Conservation (phyloP, 106 monocot genomes). For the Phalaenopsis equestris region DNA sequence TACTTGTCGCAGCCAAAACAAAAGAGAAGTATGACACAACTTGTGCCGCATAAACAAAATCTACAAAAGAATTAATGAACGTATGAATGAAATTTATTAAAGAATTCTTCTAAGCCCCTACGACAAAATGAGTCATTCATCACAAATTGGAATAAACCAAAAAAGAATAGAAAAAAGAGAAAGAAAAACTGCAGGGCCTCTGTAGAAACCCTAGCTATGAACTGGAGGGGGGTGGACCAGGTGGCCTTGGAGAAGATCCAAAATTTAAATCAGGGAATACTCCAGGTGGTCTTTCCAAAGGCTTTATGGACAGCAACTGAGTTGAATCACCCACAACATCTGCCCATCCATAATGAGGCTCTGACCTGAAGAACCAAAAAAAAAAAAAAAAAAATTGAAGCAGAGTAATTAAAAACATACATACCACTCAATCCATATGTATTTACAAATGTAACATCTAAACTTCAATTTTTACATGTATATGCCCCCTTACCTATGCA, state of each 20-base stretch:
- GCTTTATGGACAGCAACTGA: conserved; percentile 77
- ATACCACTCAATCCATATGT: too few relatives aligned
- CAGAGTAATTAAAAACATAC: too few relatives aligned
- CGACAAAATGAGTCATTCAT: conserved; percentile 2
- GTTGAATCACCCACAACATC: conserved; percentile 89
- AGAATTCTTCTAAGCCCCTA: conserved; percentile 3
- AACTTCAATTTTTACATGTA: too few relatives aligned
- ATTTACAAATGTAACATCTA: too few relatives aligned
- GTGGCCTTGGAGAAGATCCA: conserved; percentile 19
- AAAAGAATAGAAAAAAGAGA: background rate
- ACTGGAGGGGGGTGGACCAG: conserved; percentile 13
- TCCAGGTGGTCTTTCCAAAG: conserved; percentile 63
- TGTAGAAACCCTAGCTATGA: background rate
- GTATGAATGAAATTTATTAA: conserved; percentile 2
- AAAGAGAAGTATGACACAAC: background rate
- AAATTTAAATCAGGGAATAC: conserved; percentile 50
- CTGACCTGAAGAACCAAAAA: conserved; percentile 36
- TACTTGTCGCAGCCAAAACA: background rate
- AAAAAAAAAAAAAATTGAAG: too few relatives aligned
- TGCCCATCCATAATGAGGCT: conserved; percentile 98
- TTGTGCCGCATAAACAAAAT: background rate
- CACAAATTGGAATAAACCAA: conserved; percentile 17
- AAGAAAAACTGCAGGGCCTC: background rate
- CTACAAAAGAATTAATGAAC: conserved; percentile 35
- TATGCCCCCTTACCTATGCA: too few relatives aligned